Evolutionary conservation across 257 asterid species (phyloP).

Genomic region (Solanum ossicruentum): DNA sequence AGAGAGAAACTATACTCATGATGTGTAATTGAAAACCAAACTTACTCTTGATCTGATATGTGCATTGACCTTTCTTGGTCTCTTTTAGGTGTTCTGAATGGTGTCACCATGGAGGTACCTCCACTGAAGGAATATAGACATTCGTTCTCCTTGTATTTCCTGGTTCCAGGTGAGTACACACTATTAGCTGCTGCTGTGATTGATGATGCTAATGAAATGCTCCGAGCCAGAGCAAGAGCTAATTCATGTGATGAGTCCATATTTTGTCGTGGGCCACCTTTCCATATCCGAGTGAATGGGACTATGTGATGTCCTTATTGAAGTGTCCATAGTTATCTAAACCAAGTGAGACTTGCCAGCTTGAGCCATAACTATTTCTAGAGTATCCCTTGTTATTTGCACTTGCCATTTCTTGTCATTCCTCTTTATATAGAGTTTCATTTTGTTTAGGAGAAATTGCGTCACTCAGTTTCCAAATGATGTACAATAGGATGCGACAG

Average conservation of each 20-base stretch:
- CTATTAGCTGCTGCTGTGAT: slow-evolving; percentile 89
- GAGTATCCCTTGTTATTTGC: background rate
- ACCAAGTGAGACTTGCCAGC: background rate
- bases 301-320: slow-evolving; percentile 11
- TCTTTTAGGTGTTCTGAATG: slow-evolving; percentile 60
- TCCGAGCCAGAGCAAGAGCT: slow-evolving; percentile 79
- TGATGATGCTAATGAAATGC: slow-evolving; percentile 81
- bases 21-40: background rate
- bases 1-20: background rate
- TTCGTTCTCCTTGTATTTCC: slow-evolving; percentile 70
- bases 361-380: background rate
- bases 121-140: slow-evolving; percentile 81
- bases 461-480: background rate
- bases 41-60: slow-evolving; percentile 5
- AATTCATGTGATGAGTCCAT: slow-evolving; percentile 65
- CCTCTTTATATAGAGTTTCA: background rate
- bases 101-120: slow-evolving; percentile 70
- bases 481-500: background rate
- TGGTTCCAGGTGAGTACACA: slow-evolving; percentile 95
- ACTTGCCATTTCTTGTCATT: background rate
- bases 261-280: slow-evolving; percentile 94
- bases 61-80: background rate
- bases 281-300: slow-evolving; percentile 77
- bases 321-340: background rate
- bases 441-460: background rate